phyloP scores from a whole-genome alignment of 345 rosid species.

The Geranium rotundifolium region DNA sequence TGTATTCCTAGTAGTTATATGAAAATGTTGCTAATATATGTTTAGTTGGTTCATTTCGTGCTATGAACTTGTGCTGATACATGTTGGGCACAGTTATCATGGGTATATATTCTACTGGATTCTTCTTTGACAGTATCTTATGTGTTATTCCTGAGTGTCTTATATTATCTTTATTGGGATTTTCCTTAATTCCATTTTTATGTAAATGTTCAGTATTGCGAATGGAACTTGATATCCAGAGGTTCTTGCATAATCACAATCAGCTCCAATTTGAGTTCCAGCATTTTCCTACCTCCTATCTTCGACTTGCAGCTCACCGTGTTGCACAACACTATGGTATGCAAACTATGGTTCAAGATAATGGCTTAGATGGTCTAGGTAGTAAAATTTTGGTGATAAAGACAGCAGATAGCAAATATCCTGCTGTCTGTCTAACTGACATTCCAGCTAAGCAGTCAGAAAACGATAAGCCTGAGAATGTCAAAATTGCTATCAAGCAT shows the following conservation, averaged over 20 bases:
- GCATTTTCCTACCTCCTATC: conserved; percentile 83
- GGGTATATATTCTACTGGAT: too few relatives aligned
- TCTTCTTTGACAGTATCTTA: background rate
- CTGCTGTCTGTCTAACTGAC: conserved; percentile 55
- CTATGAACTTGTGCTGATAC: too few relatives aligned
- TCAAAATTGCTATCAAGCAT: conserved; percentile 59
- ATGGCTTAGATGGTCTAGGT: conserved; percentile 49
- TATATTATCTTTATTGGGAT: background rate
- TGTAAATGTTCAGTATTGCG: conserved; percentile 45
- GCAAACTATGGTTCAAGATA: conserved; percentile 60
- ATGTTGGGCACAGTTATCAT: too few relatives aligned
- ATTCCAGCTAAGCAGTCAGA: conserved; percentile 62
- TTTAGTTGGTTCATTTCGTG: too few relatives aligned
- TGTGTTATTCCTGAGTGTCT: background rate
- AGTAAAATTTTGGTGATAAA: conserved; percentile 50
- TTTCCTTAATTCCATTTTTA: conserved; percentile 4
- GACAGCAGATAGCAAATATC: conserved; percentile 51
- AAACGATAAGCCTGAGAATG: conserved; percentile 40
- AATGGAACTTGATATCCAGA: conserved; percentile 84
- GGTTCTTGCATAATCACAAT: conserved; percentile 58
- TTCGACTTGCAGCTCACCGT: conserved; percentile 89
- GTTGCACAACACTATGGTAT: conserved; percentile 85
- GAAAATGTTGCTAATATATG: too few relatives aligned
- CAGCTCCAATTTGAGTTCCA: conserved; percentile 80
- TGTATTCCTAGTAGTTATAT: too few relatives aligned